Base-by-base conservation (phyloP, 2,329 filamentous ascomycete species). In the Claviceps pusilla region DNA sequence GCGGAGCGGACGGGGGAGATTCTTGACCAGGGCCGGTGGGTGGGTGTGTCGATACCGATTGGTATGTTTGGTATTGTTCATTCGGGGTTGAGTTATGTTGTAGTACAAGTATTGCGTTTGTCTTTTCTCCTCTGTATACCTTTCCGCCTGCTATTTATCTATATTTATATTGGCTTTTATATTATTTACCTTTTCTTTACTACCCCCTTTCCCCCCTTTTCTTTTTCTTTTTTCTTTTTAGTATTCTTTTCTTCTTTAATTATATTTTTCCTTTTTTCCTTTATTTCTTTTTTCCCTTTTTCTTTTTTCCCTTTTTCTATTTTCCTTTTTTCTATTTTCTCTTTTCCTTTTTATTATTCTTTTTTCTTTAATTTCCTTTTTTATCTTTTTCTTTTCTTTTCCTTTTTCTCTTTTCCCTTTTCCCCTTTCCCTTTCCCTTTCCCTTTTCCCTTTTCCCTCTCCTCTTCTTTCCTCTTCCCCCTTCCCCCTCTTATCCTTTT, bases 21-120 rank as follows among this genome's bases (percentile, higher is more conserved):
- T 0, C 66, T 93, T 14, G 78, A 90, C 58, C 79, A 76, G 60
- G 87, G 87, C 6, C 77, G 79, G 12, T 53, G 45, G 52, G 46
- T 53, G 11, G 52, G 46, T 3, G 52, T 48, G n/a, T 53, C 52
- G 24, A 35, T 53, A 16, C 46, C 46, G 19, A 53, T 49, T 43
- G 52, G 52, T 50, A 31, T 2, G 47, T 48, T 16, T 4, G 9
- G 3, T 45, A 19, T 33, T 4, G 31, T 33, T 4, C 31, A 33
- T 33, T 4, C 7, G 7, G 31, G 7, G 31, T 33, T 33, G 31
- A 33, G 31, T 33, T 33, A 7, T 4, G 31, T 33, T 33, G 7
- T 33, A 33, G 31, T 33, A 33, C 31, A 33, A 33, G 7, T n/a
- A n/a, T n/a, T n/a, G n/a, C n/a, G n/a, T n/a, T n/a, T n/a, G n/a